Evolutionary conservation across 1,139 yeast species (phyloP).

Genomic region (Hemisphaericaspora xylanilytica): DNA sequence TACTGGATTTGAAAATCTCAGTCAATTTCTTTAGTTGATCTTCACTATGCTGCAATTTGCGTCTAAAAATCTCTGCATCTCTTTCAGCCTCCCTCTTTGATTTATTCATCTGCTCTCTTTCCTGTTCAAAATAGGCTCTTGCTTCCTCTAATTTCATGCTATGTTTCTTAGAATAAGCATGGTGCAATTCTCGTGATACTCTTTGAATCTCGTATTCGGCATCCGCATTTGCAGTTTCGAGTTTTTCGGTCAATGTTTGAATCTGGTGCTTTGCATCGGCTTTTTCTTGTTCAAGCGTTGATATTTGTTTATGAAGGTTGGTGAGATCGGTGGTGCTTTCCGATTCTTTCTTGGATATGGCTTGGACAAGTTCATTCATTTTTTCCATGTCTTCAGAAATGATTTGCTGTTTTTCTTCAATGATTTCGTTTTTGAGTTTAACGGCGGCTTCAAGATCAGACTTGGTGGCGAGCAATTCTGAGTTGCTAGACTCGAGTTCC

Average conservation of each 20-base stretch:
- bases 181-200: conserved; percentile 63
- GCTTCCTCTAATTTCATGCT: conserved; percentile 44
- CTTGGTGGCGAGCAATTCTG: conserved; percentile 15
- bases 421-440: conserved; percentile 1
- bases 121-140: conserved; percentile 16
- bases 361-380: conserved; percentile 22
- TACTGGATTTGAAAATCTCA: conserved; percentile 13
- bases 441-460: conserved; percentile 12
- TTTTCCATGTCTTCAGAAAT: conserved; percentile 26
- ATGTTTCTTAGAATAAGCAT: conserved; percentile 69
- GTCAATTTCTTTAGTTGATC: conserved; percentile 14
- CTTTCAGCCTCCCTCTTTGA: conserved; percentile 12
- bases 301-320: conserved; percentile 4
- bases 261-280: conserved; percentile 17
- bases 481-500: conserved; percentile 14
- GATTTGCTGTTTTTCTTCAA: conserved; percentile 22
- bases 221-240: conserved; percentile 41
- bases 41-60: conserved; percentile 12
- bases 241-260: conserved; percentile 20
- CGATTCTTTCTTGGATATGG: conserved; percentile 18
- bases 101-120: conserved; percentile 8
- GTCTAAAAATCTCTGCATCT: conserved; percentile 14
- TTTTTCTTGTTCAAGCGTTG: conserved; percentile 13
- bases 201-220: conserved; percentile 42
- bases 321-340: conserved; percentile 9